phyloP scores from a whole-genome alignment of 495 filamentous ascomycete species.

The Neurospora intermedia region DNA sequence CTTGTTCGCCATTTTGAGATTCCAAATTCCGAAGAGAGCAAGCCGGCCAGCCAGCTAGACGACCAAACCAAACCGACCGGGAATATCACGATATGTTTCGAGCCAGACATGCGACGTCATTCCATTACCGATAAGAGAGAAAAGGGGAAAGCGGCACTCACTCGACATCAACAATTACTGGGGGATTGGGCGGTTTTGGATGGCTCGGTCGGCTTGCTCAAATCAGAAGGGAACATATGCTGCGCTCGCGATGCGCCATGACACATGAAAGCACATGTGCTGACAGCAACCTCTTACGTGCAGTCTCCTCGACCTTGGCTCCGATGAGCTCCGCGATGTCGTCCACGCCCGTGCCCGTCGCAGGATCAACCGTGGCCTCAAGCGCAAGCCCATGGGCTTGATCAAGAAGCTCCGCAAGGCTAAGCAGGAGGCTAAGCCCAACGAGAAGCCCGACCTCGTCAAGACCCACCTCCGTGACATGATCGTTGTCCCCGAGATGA shows the following conservation, averaged over 20 bases:
- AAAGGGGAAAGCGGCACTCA: background rate
- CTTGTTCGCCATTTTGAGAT: background rate
- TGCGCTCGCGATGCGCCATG: background rate
- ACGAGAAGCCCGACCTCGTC: slow-evolving; percentile 98
- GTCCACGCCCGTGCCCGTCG: slow-evolving; percentile 97
- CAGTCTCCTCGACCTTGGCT: slow-evolving; percentile 89
- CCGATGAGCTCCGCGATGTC: slow-evolving; percentile 97
- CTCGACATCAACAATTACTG: background rate
- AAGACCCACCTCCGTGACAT: slow-evolving; percentile 99
- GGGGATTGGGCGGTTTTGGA: background rate
- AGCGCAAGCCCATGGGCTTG: slow-evolving; percentile 99
- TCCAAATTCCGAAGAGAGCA: background rate
- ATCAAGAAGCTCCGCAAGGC: slow-evolving; percentile 99
- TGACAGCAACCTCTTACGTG: slow-evolving; percentile 10
- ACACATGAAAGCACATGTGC: slow-evolving; percentile 1
- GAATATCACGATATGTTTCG: background rate
- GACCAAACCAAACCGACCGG: background rate
- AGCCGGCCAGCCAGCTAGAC: background rate
- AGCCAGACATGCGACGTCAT: background rate
- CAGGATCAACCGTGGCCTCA: slow-evolving; percentile 97
- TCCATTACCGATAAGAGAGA: background rate
- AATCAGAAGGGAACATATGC: background rate
- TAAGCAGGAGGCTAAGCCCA: slow-evolving; percentile 99
- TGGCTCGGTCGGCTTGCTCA: background rate
- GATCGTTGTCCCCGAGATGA: slow-evolving; percentile 99